Evolutionary conservation across 108 stramenopile genomes (phyloP).

Genomic region (Cyclotella distinguenda): DNA sequence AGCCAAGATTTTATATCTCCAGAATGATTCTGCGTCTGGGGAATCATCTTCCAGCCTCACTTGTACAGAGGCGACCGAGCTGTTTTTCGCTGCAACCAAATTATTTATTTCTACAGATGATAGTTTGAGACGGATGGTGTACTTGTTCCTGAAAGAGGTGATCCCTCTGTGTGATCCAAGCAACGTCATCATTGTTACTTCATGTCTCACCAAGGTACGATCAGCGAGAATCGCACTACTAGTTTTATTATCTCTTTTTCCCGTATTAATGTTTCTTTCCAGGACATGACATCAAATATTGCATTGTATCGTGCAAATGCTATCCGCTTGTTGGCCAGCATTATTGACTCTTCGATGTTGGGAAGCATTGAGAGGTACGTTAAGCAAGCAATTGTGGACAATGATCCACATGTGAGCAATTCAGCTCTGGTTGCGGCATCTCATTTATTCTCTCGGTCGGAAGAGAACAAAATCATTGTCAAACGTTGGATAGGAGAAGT

Average conservation of each 20-base stretch:
- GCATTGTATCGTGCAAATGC: slow-evolving; percentile 85
- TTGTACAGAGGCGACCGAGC: slow-evolving; percentile 51
- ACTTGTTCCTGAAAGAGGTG: slow-evolving; percentile 82
- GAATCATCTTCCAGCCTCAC: slow-evolving; percentile 47
- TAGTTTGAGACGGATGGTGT: slow-evolving; percentile 42
- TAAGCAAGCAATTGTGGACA: slow-evolving; percentile 84
- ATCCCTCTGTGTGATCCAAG: slow-evolving; percentile 72
- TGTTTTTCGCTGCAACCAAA: slow-evolving; percentile 88
- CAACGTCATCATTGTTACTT: slow-evolving; percentile 83
- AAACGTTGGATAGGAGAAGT: slow-evolving; percentile 67
- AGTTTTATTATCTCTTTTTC: too few relatives aligned
- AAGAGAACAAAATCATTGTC: slow-evolving; percentile 36
- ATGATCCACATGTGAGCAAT: slow-evolving; percentile 55
- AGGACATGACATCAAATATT: too few relatives aligned
- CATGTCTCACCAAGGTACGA: slow-evolving; percentile 79
- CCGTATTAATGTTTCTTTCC: too few relatives aligned
- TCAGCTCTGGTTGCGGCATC: slow-evolving; percentile 62
- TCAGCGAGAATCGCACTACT: too few relatives aligned
- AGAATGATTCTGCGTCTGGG: slow-evolving; percentile 39
- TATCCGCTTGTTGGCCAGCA: slow-evolving; percentile 73
- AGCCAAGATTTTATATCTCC: slow-evolving; percentile 69
- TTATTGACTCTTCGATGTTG: slow-evolving; percentile 81
- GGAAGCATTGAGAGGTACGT: slow-evolving; percentile 80
- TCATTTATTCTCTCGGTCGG: slow-evolving; percentile 17
- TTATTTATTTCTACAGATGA: slow-evolving; percentile 65